A percentile compares a stretch with the other conserved stretches of the same genome.
phyloP scores from a whole-genome alignment of 805 yeast species.

The Yamadazyma laniorum region DNA sequence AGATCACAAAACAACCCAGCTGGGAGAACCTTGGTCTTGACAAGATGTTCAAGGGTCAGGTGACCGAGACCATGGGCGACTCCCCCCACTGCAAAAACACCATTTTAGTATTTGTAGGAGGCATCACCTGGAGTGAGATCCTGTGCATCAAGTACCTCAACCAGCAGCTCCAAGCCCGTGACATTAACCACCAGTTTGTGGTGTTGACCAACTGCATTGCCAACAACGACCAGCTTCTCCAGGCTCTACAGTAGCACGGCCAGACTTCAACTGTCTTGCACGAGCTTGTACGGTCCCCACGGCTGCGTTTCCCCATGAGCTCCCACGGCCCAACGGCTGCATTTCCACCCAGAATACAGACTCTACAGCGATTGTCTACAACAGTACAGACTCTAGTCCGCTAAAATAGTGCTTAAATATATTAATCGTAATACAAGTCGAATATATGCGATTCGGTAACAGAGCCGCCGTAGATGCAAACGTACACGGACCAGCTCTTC shows the following conservation, averaged over 20 bases:
- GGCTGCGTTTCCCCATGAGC: too few species aligned
- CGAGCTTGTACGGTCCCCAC: too few species aligned
- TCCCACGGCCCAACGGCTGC: too few species aligned
- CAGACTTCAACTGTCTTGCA: too few species aligned
- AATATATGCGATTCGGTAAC: not conserved
- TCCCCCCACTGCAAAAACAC: slow-evolving; percentile 17
- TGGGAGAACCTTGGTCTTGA: slow-evolving; percentile 45
- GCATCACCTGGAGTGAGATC: slow-evolving; percentile 81
- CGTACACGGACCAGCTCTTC: too few species aligned
- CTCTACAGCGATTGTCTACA: too few species aligned
- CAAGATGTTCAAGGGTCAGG: slow-evolving; percentile 42
- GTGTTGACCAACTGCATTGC: slow-evolving; percentile 47
- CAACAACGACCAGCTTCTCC: slow-evolving; percentile 28
- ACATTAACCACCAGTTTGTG: slow-evolving; percentile 33
- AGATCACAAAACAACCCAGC: slow-evolving; percentile 36
- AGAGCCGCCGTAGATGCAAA: too few species aligned
- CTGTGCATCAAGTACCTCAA: slow-evolving; percentile 68
- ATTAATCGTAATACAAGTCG: not conserved
- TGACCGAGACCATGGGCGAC: slow-evolving; percentile 29
- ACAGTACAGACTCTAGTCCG: too few species aligned
- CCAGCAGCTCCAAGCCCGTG: slow-evolving; percentile 30
- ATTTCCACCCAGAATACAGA: too few species aligned
- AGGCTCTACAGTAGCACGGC: not conserved
- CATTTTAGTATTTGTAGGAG: slow-evolving; percentile 70
- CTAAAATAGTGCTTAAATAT: too few species aligned